phyloP scores from a whole-genome alignment of 106 monocot species.

The Acorus calamus region DNA sequence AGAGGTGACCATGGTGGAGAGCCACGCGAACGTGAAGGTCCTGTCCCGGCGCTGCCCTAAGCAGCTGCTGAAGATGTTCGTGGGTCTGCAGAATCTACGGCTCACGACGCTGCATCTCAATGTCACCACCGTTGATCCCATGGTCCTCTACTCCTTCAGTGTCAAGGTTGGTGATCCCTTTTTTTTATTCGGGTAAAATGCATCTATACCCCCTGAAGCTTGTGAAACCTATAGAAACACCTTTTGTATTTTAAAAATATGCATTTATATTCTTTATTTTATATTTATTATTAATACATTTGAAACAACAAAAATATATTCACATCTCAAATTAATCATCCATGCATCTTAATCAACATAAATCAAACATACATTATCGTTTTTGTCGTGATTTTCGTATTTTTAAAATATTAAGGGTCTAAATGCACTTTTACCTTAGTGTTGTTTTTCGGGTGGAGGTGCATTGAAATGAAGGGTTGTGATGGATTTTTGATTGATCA shows the following conservation, averaged over 20 bases:
- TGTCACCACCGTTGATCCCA: slow-evolving; percentile 42
- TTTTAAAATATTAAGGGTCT: no score
- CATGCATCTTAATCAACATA: no score
- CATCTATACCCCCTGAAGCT: no score
- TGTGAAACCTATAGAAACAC: no score
- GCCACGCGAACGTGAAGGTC: slow-evolving; percentile 76
- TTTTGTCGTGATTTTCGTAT: no score
- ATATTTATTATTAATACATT: no score
- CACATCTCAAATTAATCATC: no score
- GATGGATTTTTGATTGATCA: slow-evolving; percentile 3
- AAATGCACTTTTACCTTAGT: no score
- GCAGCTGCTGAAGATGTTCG: slow-evolving; percentile 57
- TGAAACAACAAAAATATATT: no score
- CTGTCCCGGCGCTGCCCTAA: slow-evolving; percentile 35
- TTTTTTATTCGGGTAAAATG: not conserved
- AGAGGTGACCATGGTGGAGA: slow-evolving; percentile 78
- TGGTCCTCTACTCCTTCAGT: slow-evolving; percentile 71
- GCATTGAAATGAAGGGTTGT: not conserved
- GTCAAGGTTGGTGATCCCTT: slow-evolving; percentile 47
- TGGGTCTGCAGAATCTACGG: slow-evolving; percentile 43
- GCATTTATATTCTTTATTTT: no score
- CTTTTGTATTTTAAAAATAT: no score
- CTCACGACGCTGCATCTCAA: slow-evolving; percentile 76
- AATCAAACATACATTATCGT: no score
- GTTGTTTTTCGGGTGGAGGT: not conserved